phyloP scores from a whole-genome alignment of 768 basidiomycete genomes.

The Collybia sordida region DNA sequence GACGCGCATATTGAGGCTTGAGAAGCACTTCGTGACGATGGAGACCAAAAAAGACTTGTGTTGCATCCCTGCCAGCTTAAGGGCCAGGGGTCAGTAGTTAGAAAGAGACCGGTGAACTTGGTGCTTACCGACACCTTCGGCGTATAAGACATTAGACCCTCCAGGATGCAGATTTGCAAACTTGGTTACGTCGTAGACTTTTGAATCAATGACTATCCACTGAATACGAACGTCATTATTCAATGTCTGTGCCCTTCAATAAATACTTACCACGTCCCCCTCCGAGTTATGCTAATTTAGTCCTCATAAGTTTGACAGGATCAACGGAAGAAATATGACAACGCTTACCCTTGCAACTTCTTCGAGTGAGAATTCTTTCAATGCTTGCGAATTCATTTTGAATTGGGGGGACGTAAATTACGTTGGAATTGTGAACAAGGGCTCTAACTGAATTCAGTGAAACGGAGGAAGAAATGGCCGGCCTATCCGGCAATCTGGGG shows the following conservation, averaged over 20 bases:
- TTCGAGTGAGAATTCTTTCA: slow-evolving; percentile 46
- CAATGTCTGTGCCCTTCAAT: background rate
- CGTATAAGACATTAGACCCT: slow-evolving; percentile 72
- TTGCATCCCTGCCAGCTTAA: slow-evolving; percentile 73
- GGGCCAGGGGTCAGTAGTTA: background rate
- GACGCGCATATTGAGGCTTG: slow-evolving; percentile 68
- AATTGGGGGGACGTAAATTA: background rate
- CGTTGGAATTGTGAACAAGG: background rate
- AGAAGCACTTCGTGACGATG: slow-evolving; percentile 81
- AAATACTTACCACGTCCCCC: slow-evolving; percentile 66
- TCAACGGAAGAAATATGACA: background rate
- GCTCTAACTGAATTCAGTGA: background rate
- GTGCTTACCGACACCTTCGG: slow-evolving; percentile 59
- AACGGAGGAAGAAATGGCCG: background rate
- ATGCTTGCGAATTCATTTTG: background rate
- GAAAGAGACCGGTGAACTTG: background rate
- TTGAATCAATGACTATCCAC: slow-evolving; percentile 83
- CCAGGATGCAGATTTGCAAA: slow-evolving; percentile 87
- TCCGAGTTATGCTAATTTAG: slow-evolving; percentile 76
- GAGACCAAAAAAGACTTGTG: slow-evolving; percentile 80
- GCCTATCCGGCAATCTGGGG: background rate
- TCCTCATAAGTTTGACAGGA: background rate
- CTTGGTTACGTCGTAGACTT: slow-evolving; percentile 78
- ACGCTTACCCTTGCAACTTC: slow-evolving; percentile 66
- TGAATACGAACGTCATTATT: slow-evolving; percentile 23